Evolutionary conservation across 2,329 filamentous ascomycete species (phyloP), one percentile per base, ranked within the genome.

Genomic region (Pyrenochaeta sp.): DNA sequence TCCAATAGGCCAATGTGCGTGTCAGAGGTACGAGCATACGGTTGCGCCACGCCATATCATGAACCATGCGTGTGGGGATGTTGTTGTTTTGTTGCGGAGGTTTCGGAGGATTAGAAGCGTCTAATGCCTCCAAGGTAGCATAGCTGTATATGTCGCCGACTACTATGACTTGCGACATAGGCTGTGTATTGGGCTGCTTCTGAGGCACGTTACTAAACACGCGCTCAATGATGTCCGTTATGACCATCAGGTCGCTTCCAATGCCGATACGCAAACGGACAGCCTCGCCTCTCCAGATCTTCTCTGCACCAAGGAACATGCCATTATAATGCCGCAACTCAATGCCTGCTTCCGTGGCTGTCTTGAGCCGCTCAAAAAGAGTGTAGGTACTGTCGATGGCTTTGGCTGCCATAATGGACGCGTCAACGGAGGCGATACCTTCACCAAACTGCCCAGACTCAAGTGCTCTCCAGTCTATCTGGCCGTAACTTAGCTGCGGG

Each of bases 211-310:
- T 59, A 25, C 61, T 58, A 8, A 65, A 52, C 28, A 72, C 66
- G 27, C 76, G 77, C 56, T 83, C 81, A 22, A 83, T 54, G 40
- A 83, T 79, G 32, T 78, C 71, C 30, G 76, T 78, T 10, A 84
- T 59, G 30, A 83, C 79, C 62, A 87, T 76, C 36, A 87, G 77
- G 44, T 84, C 81, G 30, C 79, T 79, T 19, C 80, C 79, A 15
- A 42, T 54, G 1, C 75, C 77, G 13, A 78, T 72, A 6, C 78
- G 76, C 5, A 87, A 72, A n/a, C 86, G 83, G 13, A 87, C 78
- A 1, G 84, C 80, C 46, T 88, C 86, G n/a, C 85, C 84, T 22
- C 82, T 73, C 83, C 85, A 88, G 24, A 87, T 79, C 71, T 87
- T 87, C 66, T 88, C 86, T 1, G 82, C 84, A 5, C 86, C 86